Conservation (phyloP, 768 basidiomycete genomes). For the Rhodosporidiobolus sp. region DNA sequence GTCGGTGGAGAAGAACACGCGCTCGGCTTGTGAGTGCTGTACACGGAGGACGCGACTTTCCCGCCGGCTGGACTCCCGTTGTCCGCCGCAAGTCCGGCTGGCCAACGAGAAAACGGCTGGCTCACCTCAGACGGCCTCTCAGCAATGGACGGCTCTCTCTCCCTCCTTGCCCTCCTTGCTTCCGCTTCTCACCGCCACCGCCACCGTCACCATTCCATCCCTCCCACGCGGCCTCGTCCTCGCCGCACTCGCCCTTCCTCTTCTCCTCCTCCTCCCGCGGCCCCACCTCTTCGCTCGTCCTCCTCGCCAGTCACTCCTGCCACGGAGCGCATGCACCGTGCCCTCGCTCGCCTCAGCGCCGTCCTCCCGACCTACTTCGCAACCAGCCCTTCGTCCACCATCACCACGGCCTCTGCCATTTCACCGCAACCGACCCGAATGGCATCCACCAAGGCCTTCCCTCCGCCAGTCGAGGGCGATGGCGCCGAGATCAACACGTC, state of each 20-base stretch:
- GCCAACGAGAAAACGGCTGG: too few relatives aligned
- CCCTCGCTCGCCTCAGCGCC: background rate
- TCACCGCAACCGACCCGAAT: background rate
- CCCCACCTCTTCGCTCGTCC: background rate
- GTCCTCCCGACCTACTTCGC: background rate
- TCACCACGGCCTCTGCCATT: background rate
- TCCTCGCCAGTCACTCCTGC: background rate
- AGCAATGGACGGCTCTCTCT: too few relatives aligned
- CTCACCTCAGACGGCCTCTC: too few relatives aligned
- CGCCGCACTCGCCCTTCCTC: background rate
- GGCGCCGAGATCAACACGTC: slow-evolving; percentile 12
- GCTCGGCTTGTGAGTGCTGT: too few relatives aligned
- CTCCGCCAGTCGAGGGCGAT: background rate
- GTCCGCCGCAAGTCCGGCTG: too few relatives aligned
- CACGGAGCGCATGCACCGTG: background rate
- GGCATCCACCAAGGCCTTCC: background rate
- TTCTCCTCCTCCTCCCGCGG: background rate
- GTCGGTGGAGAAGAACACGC: too few relatives aligned
- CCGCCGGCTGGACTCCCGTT: too few relatives aligned
- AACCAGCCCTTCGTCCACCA: background rate
- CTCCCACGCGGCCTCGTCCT: background rate
- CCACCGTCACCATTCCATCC: background rate
- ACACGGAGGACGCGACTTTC: too few relatives aligned
- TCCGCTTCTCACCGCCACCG: too few relatives aligned
- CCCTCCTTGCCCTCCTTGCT: too few relatives aligned